A percentile compares a stretch with the other conserved stretches of the same genome.
Evolutionary conservation across 2,329 filamentous ascomycete genomes (phyloP).

Genomic region (Stachybotrys echinatus): DNA sequence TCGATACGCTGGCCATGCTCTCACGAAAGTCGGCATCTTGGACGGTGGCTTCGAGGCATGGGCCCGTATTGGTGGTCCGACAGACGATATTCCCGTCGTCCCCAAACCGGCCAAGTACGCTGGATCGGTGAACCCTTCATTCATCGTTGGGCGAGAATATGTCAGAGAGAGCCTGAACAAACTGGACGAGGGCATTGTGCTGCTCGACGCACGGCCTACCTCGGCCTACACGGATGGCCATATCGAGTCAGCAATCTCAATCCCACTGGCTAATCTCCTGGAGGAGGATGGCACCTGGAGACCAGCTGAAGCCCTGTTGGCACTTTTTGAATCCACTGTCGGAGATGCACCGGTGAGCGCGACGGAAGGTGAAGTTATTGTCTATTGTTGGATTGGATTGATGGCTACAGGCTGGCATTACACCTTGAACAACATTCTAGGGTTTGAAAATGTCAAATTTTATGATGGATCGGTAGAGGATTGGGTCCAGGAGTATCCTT

Average conservation of each 20-base stretch:
- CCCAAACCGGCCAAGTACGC: background rate
- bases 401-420: conserved; percentile 1
- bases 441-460: background rate
- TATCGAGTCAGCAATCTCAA: conserved; percentile 1
- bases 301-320: background rate
- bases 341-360: background rate
- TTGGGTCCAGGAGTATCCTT: conserved; percentile 1
- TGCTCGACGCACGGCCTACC: background rate
- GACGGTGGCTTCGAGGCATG: background rate
- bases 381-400: background rate
- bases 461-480: conserved; percentile 1
- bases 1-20: background rate
- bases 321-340: background rate
- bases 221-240: background rate
- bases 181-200: background rate
- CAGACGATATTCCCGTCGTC: background rate
- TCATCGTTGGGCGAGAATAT: background rate
- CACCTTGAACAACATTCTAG: background rate
- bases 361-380: background rate
- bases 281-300: background rate
- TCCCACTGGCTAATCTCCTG: background rate
- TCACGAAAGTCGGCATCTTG: background rate
- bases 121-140: background rate
- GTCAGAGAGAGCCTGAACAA: background rate
- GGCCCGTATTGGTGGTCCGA: background rate